A percentile compares a stretch with the other conserved stretches of the same genome.
These are phyloP conservation scores for Microbotryum saponariae DNA, from an alignment of 1,284 basidiomycete species.

Conservation along the genomic window DNA sequence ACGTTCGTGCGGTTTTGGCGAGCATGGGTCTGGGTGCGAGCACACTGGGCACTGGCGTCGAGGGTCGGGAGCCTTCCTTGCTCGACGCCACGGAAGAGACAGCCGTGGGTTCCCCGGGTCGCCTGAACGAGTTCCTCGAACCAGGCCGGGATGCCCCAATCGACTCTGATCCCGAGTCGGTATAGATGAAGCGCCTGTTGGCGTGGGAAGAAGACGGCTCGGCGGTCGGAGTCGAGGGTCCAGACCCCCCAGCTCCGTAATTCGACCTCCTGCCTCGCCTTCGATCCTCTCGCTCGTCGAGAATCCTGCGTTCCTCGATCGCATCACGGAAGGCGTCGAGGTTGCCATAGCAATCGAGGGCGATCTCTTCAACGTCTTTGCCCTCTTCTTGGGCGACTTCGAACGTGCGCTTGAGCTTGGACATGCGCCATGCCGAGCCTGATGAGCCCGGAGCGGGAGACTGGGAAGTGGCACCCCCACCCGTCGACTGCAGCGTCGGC, in stretches of 20 bases:
- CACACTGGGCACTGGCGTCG: conserved; percentile 77
- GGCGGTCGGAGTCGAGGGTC: conserved; percentile 17
- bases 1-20: conserved; percentile 14
- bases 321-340: conserved; percentile 82
- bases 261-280: conserved; percentile 46
- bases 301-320: conserved; percentile 67
- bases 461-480: conserved; percentile 41
- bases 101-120: conserved; percentile 53
- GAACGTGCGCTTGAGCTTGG: conserved; percentile 80
- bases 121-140: conserved; percentile 59
- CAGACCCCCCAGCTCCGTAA: conserved; percentile 41
- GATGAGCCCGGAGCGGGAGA: conserved; percentile 67
- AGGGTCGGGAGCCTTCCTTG: conserved; percentile 26
- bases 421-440: conserved; percentile 95
- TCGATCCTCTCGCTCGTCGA: conserved; percentile 60
- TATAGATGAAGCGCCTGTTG: conserved; percentile 47
- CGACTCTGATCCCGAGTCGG: too few species aligned
- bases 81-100: conserved; percentile 21
- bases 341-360: conserved; percentile 76
- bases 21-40: conserved; percentile 59
- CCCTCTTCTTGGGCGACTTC: conserved; percentile 74
- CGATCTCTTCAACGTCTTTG: conserved; percentile 67
- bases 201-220: conserved; percentile 9
- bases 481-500: conserved; percentile 34
- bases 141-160: too few species aligned